A percentile compares a stretch with the other conserved stretches of the same genome.
Evolutionary conservation across 495 filamentous ascomycete genomes (phyloP).

Genomic region (Penicillium paradoxum): DNA sequence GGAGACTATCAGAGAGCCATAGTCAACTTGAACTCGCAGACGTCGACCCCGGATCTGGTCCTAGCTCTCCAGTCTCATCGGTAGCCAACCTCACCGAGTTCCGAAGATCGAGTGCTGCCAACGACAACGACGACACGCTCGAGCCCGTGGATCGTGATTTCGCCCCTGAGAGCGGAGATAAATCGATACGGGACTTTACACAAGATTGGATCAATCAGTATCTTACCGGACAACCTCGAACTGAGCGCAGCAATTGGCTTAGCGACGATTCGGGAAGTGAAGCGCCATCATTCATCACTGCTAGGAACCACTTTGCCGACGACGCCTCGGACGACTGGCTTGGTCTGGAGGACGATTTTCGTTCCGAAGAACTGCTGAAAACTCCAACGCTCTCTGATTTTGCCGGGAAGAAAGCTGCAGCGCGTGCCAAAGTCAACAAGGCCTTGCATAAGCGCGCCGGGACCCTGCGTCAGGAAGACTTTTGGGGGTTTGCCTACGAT

Average conservation of each 20-base stretch:
- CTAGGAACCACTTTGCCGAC: constrained; percentile 41
- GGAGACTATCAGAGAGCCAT: constrained; percentile 40
- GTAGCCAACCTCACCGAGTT: constrained; percentile 49
- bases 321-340: constrained; percentile 43
- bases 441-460: constrained; percentile 53
- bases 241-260: constrained; percentile 65
- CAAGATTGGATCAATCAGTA: constrained; percentile 77
- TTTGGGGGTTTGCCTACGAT: constrained; percentile 47
- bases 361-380: constrained; percentile 37
- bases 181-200: constrained; percentile 55
- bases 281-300: constrained; percentile 43
- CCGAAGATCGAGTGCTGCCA: constrained; percentile 41
- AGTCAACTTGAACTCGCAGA: constrained; percentile 42
- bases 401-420: constrained; percentile 24
- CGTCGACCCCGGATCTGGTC: constrained; percentile 30
- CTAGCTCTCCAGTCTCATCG: constrained; percentile 39
- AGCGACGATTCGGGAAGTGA: constrained; percentile 66
- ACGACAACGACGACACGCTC: constrained; percentile 24
- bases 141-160: constrained; percentile 23
- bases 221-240: constrained; percentile 54
- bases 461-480: constrained; percentile 57
- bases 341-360: constrained; percentile 39
- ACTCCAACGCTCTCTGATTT: constrained; percentile 45
- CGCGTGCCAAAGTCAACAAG: constrained; percentile 42
- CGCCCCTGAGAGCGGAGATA: constrained; percentile 35